Percentiles rank a stretch among this genome's conserved stretches.
phyloP scores from a whole-genome alignment of 345 rosid genomes.

The Nephelium lappaceum region DNA sequence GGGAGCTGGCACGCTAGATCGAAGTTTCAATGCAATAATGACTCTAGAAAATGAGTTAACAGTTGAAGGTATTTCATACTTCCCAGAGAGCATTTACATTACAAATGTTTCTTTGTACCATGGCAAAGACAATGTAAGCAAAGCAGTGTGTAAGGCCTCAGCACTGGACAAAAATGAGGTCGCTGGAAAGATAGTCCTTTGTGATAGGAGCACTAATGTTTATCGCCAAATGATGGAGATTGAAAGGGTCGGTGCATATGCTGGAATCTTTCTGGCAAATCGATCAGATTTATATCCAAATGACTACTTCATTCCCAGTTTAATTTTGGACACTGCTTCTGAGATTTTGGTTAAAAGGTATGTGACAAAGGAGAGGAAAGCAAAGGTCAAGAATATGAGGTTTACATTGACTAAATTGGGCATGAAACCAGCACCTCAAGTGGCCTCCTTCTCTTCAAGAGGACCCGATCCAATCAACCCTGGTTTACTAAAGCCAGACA shows the following conservation, averaged over 20 bases:
- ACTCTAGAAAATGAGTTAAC: no score
- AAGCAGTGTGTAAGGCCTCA: no score
- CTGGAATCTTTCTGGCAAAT: conserved; percentile 32
- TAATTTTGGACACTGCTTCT: conserved; percentile 19
- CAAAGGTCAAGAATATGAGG: conserved; percentile 30
- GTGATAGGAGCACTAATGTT: no score
- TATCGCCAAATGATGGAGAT: no score
- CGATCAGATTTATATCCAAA: background rate
- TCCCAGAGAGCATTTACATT: no score
- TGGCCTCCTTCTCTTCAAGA: conserved; percentile 66
- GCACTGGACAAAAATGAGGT: no score
- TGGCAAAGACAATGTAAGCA: no score
- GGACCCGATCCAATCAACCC: conserved; percentile 56
- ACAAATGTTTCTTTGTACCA: no score
- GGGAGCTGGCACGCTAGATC: no score
- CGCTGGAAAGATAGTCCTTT: no score
- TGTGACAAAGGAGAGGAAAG: background rate
- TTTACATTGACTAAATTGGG: conserved; percentile 36
- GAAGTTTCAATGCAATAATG: no score
- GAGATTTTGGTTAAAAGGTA: conserved; percentile 20
- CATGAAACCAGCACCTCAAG: conserved; percentile 48
- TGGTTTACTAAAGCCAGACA: conserved; percentile 38
- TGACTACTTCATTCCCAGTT: conserved; percentile 28
- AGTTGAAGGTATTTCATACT: no score
- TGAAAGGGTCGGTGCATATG: conserved; percentile 31